A percentile compares a stretch with the other conserved stretches of the same genome.
Conservation (phyloP, 805 yeast genomes). For the Kluyveromyces starmeri region DNA sequence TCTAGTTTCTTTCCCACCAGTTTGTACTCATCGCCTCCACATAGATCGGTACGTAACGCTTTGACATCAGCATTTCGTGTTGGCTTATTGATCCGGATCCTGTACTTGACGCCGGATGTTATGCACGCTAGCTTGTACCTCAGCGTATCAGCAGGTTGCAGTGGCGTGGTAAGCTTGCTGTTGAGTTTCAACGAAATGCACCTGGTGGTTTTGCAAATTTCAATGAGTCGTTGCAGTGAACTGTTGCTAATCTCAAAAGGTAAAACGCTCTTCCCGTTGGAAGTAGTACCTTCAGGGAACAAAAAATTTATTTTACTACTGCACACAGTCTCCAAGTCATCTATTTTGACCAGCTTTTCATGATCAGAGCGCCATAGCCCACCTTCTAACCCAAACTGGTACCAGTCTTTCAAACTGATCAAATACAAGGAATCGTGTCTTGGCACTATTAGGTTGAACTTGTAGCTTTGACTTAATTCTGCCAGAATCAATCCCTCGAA, state of each 20-base stretch:
- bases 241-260: slow-evolving; percentile 37
- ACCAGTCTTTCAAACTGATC: slow-evolving; percentile 13
- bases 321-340: slow-evolving; percentile 12
- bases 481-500: slow-evolving; percentile 35
- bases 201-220: slow-evolving; percentile 11
- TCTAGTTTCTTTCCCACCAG: slow-evolving; percentile 39
- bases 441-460: slow-evolving; percentile 11
- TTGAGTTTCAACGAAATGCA: slow-evolving; percentile 24
- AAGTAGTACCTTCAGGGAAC: slow-evolving; percentile 75
- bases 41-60: slow-evolving; percentile 26
- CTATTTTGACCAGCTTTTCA: slow-evolving; percentile 11
- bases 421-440: slow-evolving; percentile 11
- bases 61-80: slow-evolving; percentile 17
- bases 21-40: slow-evolving; percentile 41
- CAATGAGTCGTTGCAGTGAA: slow-evolving; percentile 15
- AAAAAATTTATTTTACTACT: slow-evolving; percentile 41
- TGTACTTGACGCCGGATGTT: slow-evolving; percentile 14
- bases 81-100: slow-evolving; percentile 20
- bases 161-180: slow-evolving; percentile 29
- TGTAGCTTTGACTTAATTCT: slow-evolving; percentile 12
- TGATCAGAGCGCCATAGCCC: slow-evolving; percentile 10
- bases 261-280: slow-evolving; percentile 72
- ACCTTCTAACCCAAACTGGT: slow-evolving; percentile 18
- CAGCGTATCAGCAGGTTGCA: slow-evolving; percentile 10
- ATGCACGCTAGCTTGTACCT: slow-evolving; percentile 11